These are phyloP conservation scores for Apiospora sp. DNA, from an alignment of 2,329 filamentous ascomycete species.

Conservation along the genomic window DNA sequence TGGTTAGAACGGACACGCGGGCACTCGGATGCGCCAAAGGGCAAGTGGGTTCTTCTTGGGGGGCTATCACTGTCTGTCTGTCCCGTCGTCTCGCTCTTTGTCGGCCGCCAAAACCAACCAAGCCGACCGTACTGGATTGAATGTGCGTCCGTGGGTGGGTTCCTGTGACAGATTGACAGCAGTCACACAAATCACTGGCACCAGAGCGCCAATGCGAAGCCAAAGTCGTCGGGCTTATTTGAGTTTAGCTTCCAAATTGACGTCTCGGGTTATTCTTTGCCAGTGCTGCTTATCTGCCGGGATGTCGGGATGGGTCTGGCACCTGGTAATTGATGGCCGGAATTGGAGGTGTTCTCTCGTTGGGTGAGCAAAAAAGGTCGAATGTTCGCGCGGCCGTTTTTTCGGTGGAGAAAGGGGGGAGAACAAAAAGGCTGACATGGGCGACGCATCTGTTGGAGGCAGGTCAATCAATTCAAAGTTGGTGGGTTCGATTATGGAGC, in stretches of 20 bases:
- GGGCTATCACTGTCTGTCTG: neutral
- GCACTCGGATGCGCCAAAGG: conserved; percentile 6
- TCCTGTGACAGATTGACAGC: conserved; percentile 12
- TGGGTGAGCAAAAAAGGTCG: neutral
- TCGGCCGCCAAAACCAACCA: neutral
- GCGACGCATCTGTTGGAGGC: conserved; percentile 11
- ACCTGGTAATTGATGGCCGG: neutral
- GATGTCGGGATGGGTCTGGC: neutral
- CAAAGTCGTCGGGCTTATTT: neutral
- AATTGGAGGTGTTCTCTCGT: neutral
- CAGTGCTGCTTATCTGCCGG: neutral
- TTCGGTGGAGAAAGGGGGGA: conserved; percentile 9
- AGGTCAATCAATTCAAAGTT: neutral
- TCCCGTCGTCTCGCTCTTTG: neutral
- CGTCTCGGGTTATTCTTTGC: neutral
- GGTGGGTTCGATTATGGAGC: conserved; percentile 20
- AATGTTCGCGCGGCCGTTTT: conserved; percentile 13
- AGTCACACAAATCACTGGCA: neutral
- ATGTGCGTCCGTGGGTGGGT: neutral
- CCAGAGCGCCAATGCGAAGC: neutral
- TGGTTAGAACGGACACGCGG: conserved; percentile 11
- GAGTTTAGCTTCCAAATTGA: conserved; percentile 22
- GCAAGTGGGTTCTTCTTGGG: neutral
- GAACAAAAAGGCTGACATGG: neutral
- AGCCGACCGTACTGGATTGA: neutral